These are phyloP conservation scores for Xylariaceae sp. DNA, from an alignment of 2,329 filamentous ascomycete genomes.

Conservation along the genomic window DNA sequence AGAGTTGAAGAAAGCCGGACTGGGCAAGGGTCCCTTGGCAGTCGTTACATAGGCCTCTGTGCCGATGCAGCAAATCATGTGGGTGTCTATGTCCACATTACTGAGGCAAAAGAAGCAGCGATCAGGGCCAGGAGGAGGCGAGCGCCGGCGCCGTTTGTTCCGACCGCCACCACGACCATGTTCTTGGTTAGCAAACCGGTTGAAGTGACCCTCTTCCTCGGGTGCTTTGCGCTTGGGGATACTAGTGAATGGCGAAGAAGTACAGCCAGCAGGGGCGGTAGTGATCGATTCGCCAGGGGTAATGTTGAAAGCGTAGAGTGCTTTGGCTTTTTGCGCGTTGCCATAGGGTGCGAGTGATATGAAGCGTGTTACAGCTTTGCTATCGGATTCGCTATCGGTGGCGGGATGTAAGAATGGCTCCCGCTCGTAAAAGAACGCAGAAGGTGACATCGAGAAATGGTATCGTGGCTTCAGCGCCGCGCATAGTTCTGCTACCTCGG, in stretches of 20 bases:
- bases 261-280: conserved; percentile 63
- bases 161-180: conserved; percentile 42
- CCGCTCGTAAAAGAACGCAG: conserved; percentile 72
- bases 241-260: conserved; percentile 63
- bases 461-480: conserved; percentile 81
- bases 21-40: conserved; percentile 83
- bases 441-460: conserved; percentile 69
- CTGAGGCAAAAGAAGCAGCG: conserved; percentile 95
- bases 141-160: conserved; percentile 43
- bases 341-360: conserved; percentile 78
- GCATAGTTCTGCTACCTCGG: conserved; percentile 73
- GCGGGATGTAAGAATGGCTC: conserved; percentile 79
- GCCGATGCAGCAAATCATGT: conserved; percentile 86
- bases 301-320: conserved; percentile 72
- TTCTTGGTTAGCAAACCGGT: conserved; percentile 48
- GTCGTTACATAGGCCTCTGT: conserved; percentile 84
- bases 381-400: conserved; percentile 40
- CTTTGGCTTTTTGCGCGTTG: conserved; percentile 72
- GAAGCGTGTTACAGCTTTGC: conserved; percentile 71
- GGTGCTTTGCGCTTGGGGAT: conserved; percentile 50
- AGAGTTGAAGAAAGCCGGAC: conserved; percentile 58
- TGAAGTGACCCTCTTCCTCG: conserved; percentile 44
- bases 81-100: conserved; percentile 74
- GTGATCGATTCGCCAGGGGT: conserved; percentile 57
- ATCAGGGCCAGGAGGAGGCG: conserved; percentile 60